A percentile compares a stretch with the other conserved stretches of the same genome.
These are phyloP conservation scores for Russula vinacea DNA, from an alignment of 768 basidiomycete species.

Conservation along the genomic window DNA sequence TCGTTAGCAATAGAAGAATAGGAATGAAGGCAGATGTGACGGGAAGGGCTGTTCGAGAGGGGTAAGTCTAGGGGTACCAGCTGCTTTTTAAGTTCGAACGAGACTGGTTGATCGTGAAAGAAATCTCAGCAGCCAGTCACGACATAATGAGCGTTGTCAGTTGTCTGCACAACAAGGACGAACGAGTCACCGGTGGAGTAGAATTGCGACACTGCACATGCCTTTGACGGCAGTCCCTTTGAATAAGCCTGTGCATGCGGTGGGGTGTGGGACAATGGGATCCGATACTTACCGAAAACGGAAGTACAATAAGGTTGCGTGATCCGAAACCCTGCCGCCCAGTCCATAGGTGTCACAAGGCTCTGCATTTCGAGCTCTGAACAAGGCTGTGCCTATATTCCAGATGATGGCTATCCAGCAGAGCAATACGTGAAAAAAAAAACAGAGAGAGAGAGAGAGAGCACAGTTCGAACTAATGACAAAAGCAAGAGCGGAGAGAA, in stretches of 20 bases:
- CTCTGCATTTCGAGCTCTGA: conserved; percentile 17
- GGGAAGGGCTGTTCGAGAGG: background rate
- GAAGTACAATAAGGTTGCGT: conserved; percentile 18
- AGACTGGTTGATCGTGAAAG: background rate
- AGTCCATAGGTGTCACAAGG: background rate
- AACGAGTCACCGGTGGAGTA: conserved; percentile 5
- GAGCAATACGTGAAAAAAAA: conserved; percentile 1
- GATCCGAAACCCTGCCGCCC: background rate
- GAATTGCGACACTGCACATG: conserved; percentile 5
- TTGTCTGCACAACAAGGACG: conserved; percentile 17
- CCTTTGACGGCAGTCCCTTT: conserved; percentile 26
- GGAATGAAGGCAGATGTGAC: background rate
- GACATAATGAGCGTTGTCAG: background rate
- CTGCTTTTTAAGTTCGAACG: conserved; percentile 7
- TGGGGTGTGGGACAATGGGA: background rate
- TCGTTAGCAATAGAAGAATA: background rate
- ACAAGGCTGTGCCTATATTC: conserved; percentile 15
- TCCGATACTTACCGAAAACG: conserved; percentile 4
- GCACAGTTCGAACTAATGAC: conserved; percentile 17
- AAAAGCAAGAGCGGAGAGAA: conserved; percentile 16
- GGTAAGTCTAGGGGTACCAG: background rate
- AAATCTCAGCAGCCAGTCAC: background rate
- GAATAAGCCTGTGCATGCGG: background rate
- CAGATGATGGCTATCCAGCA: conserved; percentile 13
- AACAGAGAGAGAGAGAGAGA: conserved; percentile 10